Percentiles rank a stretch among this genome's conserved stretches.
Evolutionary conservation across 345 rosid species (phyloP).

Genomic region (Aquilaria malaccensis): DNA sequence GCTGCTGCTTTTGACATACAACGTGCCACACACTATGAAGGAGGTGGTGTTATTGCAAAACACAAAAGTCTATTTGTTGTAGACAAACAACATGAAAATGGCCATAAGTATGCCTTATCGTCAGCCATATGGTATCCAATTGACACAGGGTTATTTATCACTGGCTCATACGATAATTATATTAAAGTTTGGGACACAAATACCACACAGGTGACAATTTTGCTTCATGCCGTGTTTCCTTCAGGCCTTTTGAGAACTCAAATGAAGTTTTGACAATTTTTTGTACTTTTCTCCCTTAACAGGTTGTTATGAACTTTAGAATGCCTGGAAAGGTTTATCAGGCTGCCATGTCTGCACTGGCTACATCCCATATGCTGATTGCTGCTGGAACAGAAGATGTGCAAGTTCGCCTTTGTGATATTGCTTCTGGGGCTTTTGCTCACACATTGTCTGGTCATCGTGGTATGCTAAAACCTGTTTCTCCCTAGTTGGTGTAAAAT

Average conservation of each 20-base stretch:
- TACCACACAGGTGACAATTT: slow-evolving; percentile 49
- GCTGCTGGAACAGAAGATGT: slow-evolving; percentile 97
- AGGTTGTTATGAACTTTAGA: slow-evolving; percentile 82
- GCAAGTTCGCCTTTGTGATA: slow-evolving; percentile 93
- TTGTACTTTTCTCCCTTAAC: slow-evolving; percentile 5
- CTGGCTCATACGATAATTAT: slow-evolving; percentile 77
- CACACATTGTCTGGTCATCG: slow-evolving; percentile 97
- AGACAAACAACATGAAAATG: slow-evolving; percentile 71
- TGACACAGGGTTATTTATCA: slow-evolving; percentile 86
- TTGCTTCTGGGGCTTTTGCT: slow-evolving; percentile 84
- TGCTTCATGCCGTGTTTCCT: too few relatives aligned
- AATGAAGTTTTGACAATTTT: neutral
- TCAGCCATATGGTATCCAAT: slow-evolving; percentile 93
- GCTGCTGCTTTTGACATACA: slow-evolving; percentile 76
- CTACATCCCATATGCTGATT: slow-evolving; percentile 80
- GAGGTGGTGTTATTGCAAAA: slow-evolving; percentile 38
- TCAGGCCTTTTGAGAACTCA: too few relatives aligned
- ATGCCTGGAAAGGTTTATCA: slow-evolving; percentile 95
- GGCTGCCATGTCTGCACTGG: slow-evolving; percentile 85
- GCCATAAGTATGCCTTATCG: slow-evolving; percentile 72
- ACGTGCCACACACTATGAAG: slow-evolving; percentile 51
- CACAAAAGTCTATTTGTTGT: slow-evolving; percentile 60
- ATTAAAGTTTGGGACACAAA: slow-evolving; percentile 81
- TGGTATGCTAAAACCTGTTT: slow-evolving; percentile 36
- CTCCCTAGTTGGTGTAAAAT: neutral